phyloP scores from a whole-genome alignment of 1,284 basidiomycete genomes.

The Taiwanofungus camphoratus region DNA sequence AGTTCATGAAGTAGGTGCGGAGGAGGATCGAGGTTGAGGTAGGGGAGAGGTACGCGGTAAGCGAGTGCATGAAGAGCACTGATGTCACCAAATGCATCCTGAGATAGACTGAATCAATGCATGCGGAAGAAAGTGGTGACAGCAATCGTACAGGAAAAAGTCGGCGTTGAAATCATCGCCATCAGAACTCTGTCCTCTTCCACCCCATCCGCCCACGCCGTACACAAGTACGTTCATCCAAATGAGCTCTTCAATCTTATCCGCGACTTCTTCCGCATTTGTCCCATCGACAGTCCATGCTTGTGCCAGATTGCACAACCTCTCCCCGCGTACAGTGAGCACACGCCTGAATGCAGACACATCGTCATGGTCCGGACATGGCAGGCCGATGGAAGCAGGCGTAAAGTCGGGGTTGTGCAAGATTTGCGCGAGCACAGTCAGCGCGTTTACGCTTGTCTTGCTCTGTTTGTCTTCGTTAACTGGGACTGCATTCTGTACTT shows the following conservation, averaged over 20 bases:
- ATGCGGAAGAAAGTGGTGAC: neutral
- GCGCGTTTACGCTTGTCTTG: slow-evolving; percentile 25
- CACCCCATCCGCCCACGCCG: slow-evolving; percentile 35
- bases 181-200: slow-evolving; percentile 16
- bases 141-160: slow-evolving; percentile 30
- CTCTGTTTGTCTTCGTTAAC: slow-evolving; percentile 16
- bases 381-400: slow-evolving; percentile 37
- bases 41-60: slow-evolving; percentile 24
- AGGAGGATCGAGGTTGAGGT: slow-evolving; percentile 31
- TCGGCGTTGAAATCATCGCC: slow-evolving; percentile 34
- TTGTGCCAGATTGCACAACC: slow-evolving; percentile 38
- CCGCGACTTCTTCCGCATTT: slow-evolving; percentile 30
- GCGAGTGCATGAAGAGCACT: slow-evolving; percentile 35
- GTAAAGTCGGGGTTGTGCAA: slow-evolving; percentile 30
- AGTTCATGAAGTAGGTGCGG: slow-evolving; percentile 33
- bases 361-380: slow-evolving; percentile 25
- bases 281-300: slow-evolving; percentile 43
- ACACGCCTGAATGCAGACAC: slow-evolving; percentile 28
- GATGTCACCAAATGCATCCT: slow-evolving; percentile 46
- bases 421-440: slow-evolving; percentile 35
- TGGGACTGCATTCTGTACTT: neutral
- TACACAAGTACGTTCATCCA: slow-evolving; percentile 38
- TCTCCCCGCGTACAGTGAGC: slow-evolving; percentile 23
- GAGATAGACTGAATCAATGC: neutral
- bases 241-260: slow-evolving; percentile 40